Conservation (phyloP, 305 asterid species). For the Plantago lanceolata region DNA sequence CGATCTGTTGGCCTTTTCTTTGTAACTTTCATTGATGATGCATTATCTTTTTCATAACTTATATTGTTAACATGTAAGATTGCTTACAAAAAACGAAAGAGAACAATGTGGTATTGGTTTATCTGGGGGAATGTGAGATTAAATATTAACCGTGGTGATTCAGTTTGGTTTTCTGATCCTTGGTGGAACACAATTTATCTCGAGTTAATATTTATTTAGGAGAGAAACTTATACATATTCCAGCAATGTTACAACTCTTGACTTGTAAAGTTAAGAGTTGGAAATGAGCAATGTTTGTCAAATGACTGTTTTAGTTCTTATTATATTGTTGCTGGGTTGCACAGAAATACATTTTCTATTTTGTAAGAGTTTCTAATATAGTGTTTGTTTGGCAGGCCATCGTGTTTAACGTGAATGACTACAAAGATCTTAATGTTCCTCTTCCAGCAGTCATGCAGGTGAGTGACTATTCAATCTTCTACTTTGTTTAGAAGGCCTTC, state of each 20-base stretch:
- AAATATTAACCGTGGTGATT: background rate
- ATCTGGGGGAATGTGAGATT: no score
- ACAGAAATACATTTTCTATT: background rate
- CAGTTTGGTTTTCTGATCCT: background rate
- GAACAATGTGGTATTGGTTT: no score
- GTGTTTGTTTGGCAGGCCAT: slow-evolving; percentile 61
- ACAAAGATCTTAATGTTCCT: slow-evolving; percentile 76
- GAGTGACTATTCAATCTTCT: slow-evolving; percentile 24
- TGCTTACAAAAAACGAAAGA: no score
- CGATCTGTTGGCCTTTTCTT: no score
- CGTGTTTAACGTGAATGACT: slow-evolving; percentile 63
- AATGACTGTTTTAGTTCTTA: background rate
- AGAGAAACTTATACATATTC: background rate
- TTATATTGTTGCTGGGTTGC: slow-evolving; percentile 2
- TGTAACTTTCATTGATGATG: no score
- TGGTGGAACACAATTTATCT: background rate
- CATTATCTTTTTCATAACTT: no score
- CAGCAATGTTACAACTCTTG: no score
- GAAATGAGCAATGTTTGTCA: background rate
- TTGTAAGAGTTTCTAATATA: slow-evolving; percentile 17
- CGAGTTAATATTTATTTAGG: background rate
- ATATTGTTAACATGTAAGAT: no score
- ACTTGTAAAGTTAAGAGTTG: background rate
- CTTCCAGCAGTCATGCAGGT: slow-evolving; percentile 95
- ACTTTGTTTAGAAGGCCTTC: slow-evolving; percentile 13